A percentile compares a stretch with the other conserved stretches of the same genome.
phyloP scores from a whole-genome alignment of 257 asterid species.

The Primulina eburnea region DNA sequence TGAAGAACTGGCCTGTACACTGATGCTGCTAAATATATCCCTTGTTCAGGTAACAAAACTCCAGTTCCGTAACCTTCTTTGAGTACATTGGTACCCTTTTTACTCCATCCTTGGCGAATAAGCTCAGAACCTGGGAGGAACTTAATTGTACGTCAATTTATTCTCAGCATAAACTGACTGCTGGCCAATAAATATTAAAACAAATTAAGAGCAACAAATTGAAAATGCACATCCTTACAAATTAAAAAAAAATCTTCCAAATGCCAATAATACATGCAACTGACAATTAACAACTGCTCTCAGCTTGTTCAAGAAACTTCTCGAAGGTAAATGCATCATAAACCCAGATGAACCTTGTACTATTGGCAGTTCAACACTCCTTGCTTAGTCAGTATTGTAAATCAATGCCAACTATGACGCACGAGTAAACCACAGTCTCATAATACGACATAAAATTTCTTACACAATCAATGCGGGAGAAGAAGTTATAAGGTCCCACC shows the following conservation, averaged over 20 bases:
- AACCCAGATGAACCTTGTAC: neutral
- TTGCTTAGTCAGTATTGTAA: neutral
- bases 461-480: neutral
- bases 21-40: constrained; percentile 93
- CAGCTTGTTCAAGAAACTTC: constrained; percentile 2
- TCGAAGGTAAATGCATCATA: constrained; percentile 14
- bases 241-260: neutral
- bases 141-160: constrained; percentile 14
- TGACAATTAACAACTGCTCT: neutral
- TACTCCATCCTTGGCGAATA: constrained; percentile 89
- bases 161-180: constrained; percentile 9
- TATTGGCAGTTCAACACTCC: neutral
- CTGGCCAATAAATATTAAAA: constrained; percentile 5
- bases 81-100: constrained; percentile 73
- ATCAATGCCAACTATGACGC: neutral
- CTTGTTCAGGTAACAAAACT: constrained; percentile 91
- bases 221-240: neutral
- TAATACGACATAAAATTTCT: neutral
- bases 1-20: constrained; percentile 92
- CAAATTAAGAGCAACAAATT: constrained; percentile 8
- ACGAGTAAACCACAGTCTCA: neutral
- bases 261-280: neutral
- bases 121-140: constrained; percentile 58
- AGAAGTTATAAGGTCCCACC: neutral
- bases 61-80: constrained; percentile 99